A percentile compares a stretch with the other conserved stretches of the same genome.
These are phyloP conservation scores for Candida anglica DNA, from an alignment of 805 yeast genomes.

Conservation along the genomic window DNA sequence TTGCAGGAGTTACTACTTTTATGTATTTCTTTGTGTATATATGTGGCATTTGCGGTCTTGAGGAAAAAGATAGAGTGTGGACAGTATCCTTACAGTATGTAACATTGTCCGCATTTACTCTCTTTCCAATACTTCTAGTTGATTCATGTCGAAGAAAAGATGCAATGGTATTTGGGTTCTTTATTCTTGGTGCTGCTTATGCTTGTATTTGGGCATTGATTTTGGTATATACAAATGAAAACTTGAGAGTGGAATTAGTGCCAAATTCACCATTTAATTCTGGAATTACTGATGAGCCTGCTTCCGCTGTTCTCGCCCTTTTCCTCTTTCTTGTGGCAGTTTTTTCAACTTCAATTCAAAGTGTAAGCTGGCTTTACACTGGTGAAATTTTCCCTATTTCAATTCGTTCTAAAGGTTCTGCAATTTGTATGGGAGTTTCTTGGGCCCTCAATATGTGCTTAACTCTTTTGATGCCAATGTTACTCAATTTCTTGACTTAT, in stretches of 20 bases:
- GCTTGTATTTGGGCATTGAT: slow-evolving; percentile 29
- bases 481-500: slow-evolving; percentile 31
- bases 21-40: slow-evolving; percentile 43
- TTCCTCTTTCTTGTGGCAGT: slow-evolving; percentile 43
- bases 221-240: slow-evolving; percentile 15
- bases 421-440: slow-evolving; percentile 43
- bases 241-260: slow-evolving; percentile 5
- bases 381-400: slow-evolving; percentile 45
- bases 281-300: slow-evolving; percentile 33
- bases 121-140: slow-evolving; percentile 40
- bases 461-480: slow-evolving; percentile 37
- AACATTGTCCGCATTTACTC: slow-evolving; percentile 36
- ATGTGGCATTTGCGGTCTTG: slow-evolving; percentile 46
- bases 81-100: slow-evolving; percentile 37
- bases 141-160: slow-evolving; percentile 47
- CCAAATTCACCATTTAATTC: slow-evolving; percentile 27
- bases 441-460: slow-evolving; percentile 39
- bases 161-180: slow-evolving; percentile 40
- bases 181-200: slow-evolving; percentile 32
- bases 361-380: slow-evolving; percentile 48
- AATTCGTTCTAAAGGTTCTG: slow-evolving; percentile 44
- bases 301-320: slow-evolving; percentile 40
- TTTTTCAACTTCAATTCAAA: slow-evolving; percentile 42
- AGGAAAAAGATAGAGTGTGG: slow-evolving; percentile 24
- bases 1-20: slow-evolving; percentile 41